A percentile compares a stretch with the other conserved stretches of the same genome.
Evolutionary conservation across 2,329 filamentous ascomycete species (phyloP).

Genomic region (Xylaria sp.): DNA sequence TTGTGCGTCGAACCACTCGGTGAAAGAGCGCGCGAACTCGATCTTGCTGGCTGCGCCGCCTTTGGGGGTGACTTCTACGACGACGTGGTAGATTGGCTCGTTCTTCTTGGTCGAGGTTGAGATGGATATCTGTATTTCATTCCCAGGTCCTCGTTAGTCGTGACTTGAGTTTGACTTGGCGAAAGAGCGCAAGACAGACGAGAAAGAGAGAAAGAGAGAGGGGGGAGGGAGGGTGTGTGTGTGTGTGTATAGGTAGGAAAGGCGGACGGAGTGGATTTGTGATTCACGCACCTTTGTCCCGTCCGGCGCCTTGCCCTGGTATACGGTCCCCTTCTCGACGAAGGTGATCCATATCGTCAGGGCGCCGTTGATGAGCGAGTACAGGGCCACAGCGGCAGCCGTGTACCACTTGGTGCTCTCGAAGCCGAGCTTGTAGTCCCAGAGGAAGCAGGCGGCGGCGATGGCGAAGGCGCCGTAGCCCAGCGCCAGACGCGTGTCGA

Average conservation of each 20-base stretch:
- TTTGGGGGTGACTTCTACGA: conserved; percentile 65
- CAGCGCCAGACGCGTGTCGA: conserved; percentile 83
- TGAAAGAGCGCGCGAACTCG: conserved; percentile 73
- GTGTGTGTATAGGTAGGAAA: too few relatives aligned
- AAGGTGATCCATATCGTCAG: conserved; percentile 86
- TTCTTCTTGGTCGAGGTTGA: conserved; percentile 80
- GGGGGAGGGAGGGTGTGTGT: not conserved
- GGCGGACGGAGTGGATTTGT: not conserved
- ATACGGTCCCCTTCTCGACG: conserved; percentile 85
- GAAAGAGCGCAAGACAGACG: not conserved
- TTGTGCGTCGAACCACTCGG: conserved; percentile 78
- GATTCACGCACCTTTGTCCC: conserved; percentile 56
- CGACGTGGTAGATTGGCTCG: conserved; percentile 82
- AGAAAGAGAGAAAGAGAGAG: not conserved
- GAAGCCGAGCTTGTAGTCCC: conserved; percentile 93
- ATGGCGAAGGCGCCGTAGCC: conserved; percentile 86
- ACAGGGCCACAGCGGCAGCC: conserved; percentile 79
- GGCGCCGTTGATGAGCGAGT: conserved; percentile 80
- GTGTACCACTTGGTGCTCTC: conserved; percentile 86
- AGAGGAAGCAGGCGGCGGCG: conserved; percentile 84
- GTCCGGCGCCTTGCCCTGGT: conserved; percentile 74
- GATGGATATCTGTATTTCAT: conserved; percentile 72
- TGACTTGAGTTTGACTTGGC: not conserved
- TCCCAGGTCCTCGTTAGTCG: not conserved
- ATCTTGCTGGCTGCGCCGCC: conserved; percentile 55